Base-by-base conservation (phyloP, 805 yeast genomes). In the Metschnikowia corniflorae region DNA sequence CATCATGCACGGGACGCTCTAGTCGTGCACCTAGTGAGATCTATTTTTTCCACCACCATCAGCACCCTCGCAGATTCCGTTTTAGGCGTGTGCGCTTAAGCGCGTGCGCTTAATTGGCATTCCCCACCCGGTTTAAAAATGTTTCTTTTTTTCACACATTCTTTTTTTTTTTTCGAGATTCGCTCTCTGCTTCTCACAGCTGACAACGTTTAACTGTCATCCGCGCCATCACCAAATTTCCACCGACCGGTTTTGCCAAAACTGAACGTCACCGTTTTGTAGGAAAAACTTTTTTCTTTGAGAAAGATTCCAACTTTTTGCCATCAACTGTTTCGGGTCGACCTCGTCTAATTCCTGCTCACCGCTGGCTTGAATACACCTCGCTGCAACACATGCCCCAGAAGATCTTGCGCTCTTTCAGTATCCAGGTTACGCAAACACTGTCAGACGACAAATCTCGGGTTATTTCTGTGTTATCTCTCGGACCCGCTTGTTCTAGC, bases 321-420 rank as follows among this genome's bases (percentile, higher is more conserved):
- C 9, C 7, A 20, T 7, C 7, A 7, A 20, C 23, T 20, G 23
- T 7, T 21, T 21, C 12, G 24, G 12, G n/a, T 21, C 24, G 12
- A 21, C 12, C 24, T 10, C 9, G 24, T 21, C 12, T 10, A 3
- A 10, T 21, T 21, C 12, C 12, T 21, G 9, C 24, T 21, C 24
- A 20, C 23, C 23, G 23, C 10, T n/a, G 12, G 24, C 12, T n/a
- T n/a, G n/a, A n/a, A n/a, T n/a, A n/a, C n/a, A n/a, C 19, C 33
- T 19, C 19, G 33, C 25, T 4, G 29, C 33, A 35, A 27, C 31
- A 26, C 6, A 35, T 35, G 39, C 34, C 31, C 26, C 31, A 21
- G 16, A 16, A 12, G 20, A 24, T 15, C 9, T 30, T 26, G 34
- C 31, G 28, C 25, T 29, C 26, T 7, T n/a, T 24, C 16, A 17